Evolutionary conservation across 2,329 filamentous ascomycete genomes (phyloP), one percentile per base, ranked within the genome.

Genomic region (Fusarium sp.): DNA sequence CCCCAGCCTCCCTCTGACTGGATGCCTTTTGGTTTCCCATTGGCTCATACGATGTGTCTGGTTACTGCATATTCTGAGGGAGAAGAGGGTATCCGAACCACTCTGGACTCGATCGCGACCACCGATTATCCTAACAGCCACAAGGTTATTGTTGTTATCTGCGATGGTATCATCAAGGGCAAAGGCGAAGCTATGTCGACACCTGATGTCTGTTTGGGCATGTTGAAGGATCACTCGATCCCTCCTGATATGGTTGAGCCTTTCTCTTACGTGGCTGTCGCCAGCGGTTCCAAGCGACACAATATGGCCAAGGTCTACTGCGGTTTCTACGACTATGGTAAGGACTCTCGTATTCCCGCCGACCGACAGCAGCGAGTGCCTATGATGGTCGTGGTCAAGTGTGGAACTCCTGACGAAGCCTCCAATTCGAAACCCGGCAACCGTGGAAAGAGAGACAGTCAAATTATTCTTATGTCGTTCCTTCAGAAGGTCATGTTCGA

Each of bases 401-500:
- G 91, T 71, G 95, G 95, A 66, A 98, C 95, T 13, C 92, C 92
- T 2, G 92, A 92, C 51, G 95, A 99, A 78, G 84, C 87, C 29
- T 82, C 77, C 36, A 89, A 90, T 69, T 84, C 90, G 53, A 99
- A 99, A 78, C 92, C 96, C 11, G 95, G 95, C 70, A 99, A 99
- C 78, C 88, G 95, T 78, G 96, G 95, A 77, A 99, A 99, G 83
- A 92, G 95, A 74, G 95, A 99, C 83, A 97, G 92, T 80, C 95
- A 99, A 77, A 97, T 99, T 72, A 95, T 99, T 69, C 84, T 99
- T 66, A 99, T 99, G 95, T 97, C 93, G 6, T 99, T 99, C 84
- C 80, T 99, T 68, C 95, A 99, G 75, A 99, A 99, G 80, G 95
- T 99, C 73, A 99, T 99, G 95, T 99, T 99, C 71, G 95, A 99